phyloP scores from a whole-genome alignment of 306 rosid species.

The Quercus engelmannii region DNA sequence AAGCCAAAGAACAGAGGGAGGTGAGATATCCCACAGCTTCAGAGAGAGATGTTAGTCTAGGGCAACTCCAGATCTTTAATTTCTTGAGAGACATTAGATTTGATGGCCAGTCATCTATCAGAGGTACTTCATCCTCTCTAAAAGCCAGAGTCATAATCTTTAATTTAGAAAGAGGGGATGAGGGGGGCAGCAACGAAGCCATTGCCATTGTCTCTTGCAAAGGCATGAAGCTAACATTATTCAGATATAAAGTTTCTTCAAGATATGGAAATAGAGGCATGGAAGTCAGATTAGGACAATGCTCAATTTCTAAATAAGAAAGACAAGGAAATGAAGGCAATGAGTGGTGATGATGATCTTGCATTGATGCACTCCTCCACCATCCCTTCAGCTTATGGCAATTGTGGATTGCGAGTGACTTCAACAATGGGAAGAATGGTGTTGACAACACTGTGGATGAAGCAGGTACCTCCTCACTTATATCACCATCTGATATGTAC shows the following conservation, averaged over 20 bases:
- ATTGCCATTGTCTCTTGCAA: background rate
- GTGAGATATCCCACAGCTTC: background rate
- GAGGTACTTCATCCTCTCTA: background rate
- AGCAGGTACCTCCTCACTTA: background rate
- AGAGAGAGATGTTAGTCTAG: no score
- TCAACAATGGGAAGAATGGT: background rate
- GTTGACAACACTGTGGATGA: background rate
- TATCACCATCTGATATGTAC: background rate
- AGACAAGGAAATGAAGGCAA: slow-evolving; percentile 2
- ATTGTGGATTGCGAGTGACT: fast-evolving
- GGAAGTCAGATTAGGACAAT: background rate
- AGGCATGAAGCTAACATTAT: background rate
- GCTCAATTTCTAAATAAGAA: background rate
- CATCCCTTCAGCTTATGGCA: slow-evolving; percentile 21
- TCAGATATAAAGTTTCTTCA: background rate
- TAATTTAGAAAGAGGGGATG: background rate
- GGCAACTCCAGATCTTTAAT: background rate
- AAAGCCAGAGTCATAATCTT: background rate
- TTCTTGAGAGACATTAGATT: background rate
- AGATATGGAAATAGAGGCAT: slow-evolving; percentile 1
- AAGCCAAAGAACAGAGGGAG: background rate
- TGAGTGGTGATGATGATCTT: background rate
- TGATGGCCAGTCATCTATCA: background rate
- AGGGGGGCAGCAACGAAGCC: no score
- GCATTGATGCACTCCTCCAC: background rate